These are phyloP conservation scores for Chaetomidium leptoderma DNA, from an alignment of 495 filamentous ascomycete genomes.

Conservation along the genomic window DNA sequence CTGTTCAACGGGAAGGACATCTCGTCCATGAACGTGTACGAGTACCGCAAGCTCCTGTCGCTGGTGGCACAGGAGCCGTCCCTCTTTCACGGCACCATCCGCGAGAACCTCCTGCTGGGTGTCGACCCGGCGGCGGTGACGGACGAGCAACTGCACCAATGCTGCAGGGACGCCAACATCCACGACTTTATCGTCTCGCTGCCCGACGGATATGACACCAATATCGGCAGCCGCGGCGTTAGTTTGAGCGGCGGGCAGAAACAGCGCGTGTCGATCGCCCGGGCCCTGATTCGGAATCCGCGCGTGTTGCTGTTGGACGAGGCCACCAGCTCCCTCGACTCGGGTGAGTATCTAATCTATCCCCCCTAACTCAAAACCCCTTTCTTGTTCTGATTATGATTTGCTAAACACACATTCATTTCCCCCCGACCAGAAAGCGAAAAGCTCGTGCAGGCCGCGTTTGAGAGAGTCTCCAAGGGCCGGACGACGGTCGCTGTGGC, in stretches of 20 bases:
- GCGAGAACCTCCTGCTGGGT: conserved; percentile 56
- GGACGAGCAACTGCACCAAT: conserved; percentile 51
- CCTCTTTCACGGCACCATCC: conserved; percentile 54
- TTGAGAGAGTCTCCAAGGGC: conserved; percentile 56
- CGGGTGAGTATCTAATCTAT: conserved; percentile 24
- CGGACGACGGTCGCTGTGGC: conserved; percentile 72
- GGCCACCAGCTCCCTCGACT: conserved; percentile 71
- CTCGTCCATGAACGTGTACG: conserved; percentile 37
- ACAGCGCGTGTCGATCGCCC: conserved; percentile 70
- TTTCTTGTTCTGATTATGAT: neutral
- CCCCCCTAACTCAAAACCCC: too few species aligned
- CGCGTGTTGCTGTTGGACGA: conserved; percentile 71
- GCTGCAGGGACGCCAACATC: conserved; percentile 57
- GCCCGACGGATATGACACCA: conserved; percentile 57
- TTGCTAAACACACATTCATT: conserved; percentile 3
- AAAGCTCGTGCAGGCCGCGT: conserved; percentile 62
- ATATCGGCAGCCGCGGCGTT: conserved; percentile 57
- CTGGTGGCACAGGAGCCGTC: conserved; percentile 61
- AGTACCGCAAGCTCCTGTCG: conserved; percentile 52
- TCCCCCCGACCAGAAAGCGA: conserved; percentile 56
- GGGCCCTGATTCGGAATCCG: conserved; percentile 70
- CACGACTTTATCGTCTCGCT: conserved; percentile 59
- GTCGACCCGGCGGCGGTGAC: conserved; percentile 37
- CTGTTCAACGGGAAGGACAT: conserved; percentile 50
- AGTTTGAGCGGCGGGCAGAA: conserved; percentile 72